A percentile compares a stretch with the other conserved stretches of the same genome.
Evolutionary conservation across 345 rosid genomes (phyloP).

Genomic region (Brassica incana): DNA sequence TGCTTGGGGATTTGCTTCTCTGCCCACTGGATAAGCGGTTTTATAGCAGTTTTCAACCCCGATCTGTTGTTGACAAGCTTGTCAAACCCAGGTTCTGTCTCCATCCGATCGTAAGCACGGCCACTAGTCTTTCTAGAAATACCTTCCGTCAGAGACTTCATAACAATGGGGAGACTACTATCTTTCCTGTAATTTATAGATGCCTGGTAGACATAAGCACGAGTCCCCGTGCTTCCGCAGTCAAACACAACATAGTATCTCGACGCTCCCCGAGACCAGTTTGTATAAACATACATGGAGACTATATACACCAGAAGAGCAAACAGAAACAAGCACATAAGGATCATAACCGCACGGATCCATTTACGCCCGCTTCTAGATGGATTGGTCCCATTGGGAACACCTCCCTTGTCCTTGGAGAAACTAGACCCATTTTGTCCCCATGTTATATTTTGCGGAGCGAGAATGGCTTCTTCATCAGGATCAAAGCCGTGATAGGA

Average conservation of each 20-base stretch:
- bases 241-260: constrained; percentile 91
- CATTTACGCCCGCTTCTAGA: constrained; percentile 53
- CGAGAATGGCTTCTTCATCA: constrained; percentile 47
- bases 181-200: constrained; percentile 57
- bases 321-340: constrained; percentile 58
- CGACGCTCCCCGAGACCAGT: constrained; percentile 73
- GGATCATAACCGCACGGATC: constrained; percentile 47
- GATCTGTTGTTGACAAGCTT: constrained; percentile 73
- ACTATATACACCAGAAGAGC: constrained; percentile 57
- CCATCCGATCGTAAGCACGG: constrained; percentile 96
- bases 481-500: constrained; percentile 54
- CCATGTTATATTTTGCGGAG: constrained; percentile 39
- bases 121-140: constrained; percentile 69
- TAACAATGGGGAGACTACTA: constrained; percentile 65
- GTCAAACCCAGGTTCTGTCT: constrained; percentile 95
- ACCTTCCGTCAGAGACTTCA: constrained; percentile 73
- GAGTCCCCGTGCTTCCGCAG: constrained; percentile 99
- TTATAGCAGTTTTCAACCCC: constrained; percentile 72
- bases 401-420: constrained; percentile 74
- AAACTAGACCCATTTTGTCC: constrained; percentile 65
- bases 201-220: constrained; percentile 79
- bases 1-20: constrained; percentile 80
- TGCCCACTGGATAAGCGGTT: constrained; percentile 91
- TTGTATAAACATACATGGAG: constrained; percentile 59
- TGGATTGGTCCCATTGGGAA: constrained; percentile 44